Evolutionary conservation across 345 rosid species (phyloP).

Genomic region (Eucalyptus tenuipes): DNA sequence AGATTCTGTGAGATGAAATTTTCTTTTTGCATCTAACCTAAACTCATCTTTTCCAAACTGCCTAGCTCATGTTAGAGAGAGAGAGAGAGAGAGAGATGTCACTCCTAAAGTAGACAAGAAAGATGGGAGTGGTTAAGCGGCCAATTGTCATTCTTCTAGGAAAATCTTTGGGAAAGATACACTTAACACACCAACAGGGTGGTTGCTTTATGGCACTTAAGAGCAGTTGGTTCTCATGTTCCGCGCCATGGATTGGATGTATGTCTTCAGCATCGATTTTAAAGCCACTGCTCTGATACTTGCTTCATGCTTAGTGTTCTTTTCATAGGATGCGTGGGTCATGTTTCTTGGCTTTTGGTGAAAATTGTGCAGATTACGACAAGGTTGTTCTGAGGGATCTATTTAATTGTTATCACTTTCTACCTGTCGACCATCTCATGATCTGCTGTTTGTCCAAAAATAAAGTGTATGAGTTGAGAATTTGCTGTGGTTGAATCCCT

Average conservation of each 20-base stretch:
- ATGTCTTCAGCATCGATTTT: not conserved
- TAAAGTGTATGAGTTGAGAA: not conserved
- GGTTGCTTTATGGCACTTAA: not conserved
- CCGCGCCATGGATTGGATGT: not conserved
- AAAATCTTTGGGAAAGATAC: not conserved
- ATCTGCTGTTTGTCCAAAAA: not conserved
- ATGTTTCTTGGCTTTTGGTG: not conserved
- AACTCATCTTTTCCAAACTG: not conserved
- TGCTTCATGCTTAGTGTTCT: not conserved
- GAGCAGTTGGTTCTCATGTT: not conserved
- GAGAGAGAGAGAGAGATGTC: not conserved
- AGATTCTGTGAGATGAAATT: not conserved
- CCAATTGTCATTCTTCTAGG: not conserved
- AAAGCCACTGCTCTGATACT: not conserved
- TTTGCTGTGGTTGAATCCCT: not conserved
- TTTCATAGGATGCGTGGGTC: not conserved
- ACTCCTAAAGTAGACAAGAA: not conserved
- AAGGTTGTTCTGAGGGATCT: not conserved
- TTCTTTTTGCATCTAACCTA: not conserved
- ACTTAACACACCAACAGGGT: not conserved
- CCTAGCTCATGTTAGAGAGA: not conserved
- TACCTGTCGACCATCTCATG: not conserved
- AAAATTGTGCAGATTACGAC: not conserved
- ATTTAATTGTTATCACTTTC: not conserved
- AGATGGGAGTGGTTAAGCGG: not conserved